These are phyloP conservation scores for Lecanoromycetidae sp. DNA, from an alignment of 2,329 filamentous ascomycete genomes.

Conservation along the genomic window DNA sequence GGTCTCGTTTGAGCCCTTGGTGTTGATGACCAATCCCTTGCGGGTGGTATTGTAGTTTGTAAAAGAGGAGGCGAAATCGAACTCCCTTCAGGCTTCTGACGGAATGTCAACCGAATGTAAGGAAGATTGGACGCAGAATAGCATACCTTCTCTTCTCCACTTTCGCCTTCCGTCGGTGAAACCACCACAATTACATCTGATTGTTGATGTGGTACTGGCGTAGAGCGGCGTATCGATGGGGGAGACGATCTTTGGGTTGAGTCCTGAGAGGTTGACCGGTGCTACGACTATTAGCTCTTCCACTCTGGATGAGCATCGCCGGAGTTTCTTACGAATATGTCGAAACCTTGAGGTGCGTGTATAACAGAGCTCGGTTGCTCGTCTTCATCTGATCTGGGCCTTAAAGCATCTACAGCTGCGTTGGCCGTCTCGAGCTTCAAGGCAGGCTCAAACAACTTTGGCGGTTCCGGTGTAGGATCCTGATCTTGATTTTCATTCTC, in stretches of 20 bases:
- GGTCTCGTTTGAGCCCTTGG: slow-evolving; percentile 73
- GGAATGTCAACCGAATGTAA: neutral
- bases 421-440: slow-evolving; percentile 34
- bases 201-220: slow-evolving; percentile 23
- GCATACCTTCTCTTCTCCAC: slow-evolving; percentile 10
- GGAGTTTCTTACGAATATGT: slow-evolving; percentile 53
- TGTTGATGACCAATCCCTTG: slow-evolving; percentile 56
- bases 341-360: slow-evolving; percentile 74
- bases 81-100: slow-evolving; percentile 24
- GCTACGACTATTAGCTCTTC: too few species aligned
- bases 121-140: neutral
- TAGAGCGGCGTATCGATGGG: slow-evolving; percentile 22
- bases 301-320: too few species aligned
- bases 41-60: slow-evolving; percentile 59
- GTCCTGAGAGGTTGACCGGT: too few species aligned
- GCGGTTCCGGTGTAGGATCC: slow-evolving; percentile 9
- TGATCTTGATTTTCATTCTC: slow-evolving; percentile 34
- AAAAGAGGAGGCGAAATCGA: slow-evolving; percentile 57
- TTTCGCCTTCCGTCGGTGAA: slow-evolving; percentile 23
- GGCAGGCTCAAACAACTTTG: slow-evolving; percentile 11
- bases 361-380: slow-evolving; percentile 68
- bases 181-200: slow-evolving; percentile 27
- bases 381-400: slow-evolving; percentile 56
- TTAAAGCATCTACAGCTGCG: slow-evolving; percentile 31
- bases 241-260: slow-evolving; percentile 22